Base-by-base conservation (phyloP, 2,329 filamentous ascomycete genomes). In the Monosporascus ibericus region DNA sequence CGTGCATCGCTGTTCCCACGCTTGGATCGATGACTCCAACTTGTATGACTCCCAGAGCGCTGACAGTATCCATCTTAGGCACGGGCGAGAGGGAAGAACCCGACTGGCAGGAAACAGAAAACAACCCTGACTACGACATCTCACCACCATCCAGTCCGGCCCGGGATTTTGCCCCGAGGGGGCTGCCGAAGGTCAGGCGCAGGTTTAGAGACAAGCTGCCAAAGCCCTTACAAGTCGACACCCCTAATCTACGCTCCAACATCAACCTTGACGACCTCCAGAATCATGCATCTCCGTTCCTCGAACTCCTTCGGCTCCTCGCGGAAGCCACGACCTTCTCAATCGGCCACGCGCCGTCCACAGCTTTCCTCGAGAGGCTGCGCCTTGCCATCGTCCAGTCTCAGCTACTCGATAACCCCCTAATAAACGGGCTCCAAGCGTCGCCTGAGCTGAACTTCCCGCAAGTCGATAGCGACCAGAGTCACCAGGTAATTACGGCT, bases 311-410 rank as follows among this genome's bases (percentile, higher is more conserved):
- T 15, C 60, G 59, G 48, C 47, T 64, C 25, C 42, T 65, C 20
- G 47, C 66, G n/a, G 62, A 63, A 50, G 64, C 63, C 39, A 63
- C 68, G 15, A 66, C 63, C 39, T 65, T 63, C n/a, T 66, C 64
- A 5, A 67, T 68, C 52, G 65, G 67, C 48, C 63, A 63, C 55
- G 58, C 61, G 25, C 60, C 62, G 27, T 64, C 65, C 40, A 63
- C 63, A 52, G 63, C 61, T 17, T 68, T 67, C 52, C 59, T 68
- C 51, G 66, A 68, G 56, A 61, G 65, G 25, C 58, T 68, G n/a
- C 64, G 65, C 11, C 64, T 67, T 44, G 61, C 63, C 44, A 67
- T 68, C 47, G 59, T 67, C 24, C 64, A 67, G 48, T 68, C 66
- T 34, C 65, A 67, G 40, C 63, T 68, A 25, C 49, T 67, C 37